Conservation (phyloP, 345 rosid species). For the Nasturtium officinale region DNA sequence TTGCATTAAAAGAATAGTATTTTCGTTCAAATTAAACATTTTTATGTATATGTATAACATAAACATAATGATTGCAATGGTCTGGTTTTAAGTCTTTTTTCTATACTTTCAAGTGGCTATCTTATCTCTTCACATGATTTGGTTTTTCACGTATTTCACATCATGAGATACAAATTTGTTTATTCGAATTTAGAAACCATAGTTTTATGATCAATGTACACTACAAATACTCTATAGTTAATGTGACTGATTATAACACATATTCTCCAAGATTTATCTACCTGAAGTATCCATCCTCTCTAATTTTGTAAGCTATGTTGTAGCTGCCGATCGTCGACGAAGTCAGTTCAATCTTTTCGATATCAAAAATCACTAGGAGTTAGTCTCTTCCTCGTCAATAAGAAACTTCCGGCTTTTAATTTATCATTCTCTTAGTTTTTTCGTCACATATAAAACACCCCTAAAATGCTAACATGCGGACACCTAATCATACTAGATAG, state of each 20-base stretch:
- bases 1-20: background rate
- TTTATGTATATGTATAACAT: background rate
- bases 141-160: background rate
- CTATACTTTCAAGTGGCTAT: background rate
- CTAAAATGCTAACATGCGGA: background rate
- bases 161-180: background rate
- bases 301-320: too few relatives aligned
- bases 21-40: background rate
- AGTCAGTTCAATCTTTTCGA: background rate
- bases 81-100: background rate
- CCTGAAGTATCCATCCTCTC: background rate
- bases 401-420: background rate
- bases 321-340: too few relatives aligned
- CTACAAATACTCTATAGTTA: too few relatives aligned
- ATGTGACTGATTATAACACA: too few relatives aligned
- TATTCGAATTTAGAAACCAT: background rate
- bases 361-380: background rate
- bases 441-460: background rate
- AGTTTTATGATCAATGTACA: too few relatives aligned
- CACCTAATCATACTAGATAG: background rate
- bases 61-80: constrained; percentile 18
- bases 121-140: constrained; percentile 13
- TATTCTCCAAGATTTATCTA: background rate
- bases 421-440: background rate
- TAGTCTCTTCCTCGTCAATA: background rate